Conservation (phyloP, 2,329 filamentous ascomycete genomes). For the Fusarium xyrophilum region DNA sequence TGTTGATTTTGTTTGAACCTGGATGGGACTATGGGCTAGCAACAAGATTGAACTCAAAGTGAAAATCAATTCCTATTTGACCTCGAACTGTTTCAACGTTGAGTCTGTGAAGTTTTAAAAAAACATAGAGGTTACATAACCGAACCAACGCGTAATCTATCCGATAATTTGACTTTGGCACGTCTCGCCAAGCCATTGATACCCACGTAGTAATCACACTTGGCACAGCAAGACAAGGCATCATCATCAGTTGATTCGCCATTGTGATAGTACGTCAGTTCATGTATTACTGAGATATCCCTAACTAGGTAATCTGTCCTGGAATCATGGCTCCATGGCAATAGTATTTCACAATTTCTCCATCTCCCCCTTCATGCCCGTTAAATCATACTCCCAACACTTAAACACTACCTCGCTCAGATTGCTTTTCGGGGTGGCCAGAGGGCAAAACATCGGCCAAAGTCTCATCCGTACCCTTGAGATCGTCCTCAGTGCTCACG, state of each 20-base stretch:
- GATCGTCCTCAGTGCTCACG: constrained; percentile 80
- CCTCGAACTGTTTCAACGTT: fast-evolving
- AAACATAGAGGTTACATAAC: not conserved
- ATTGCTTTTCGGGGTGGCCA: constrained; percentile 27
- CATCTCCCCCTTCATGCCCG: not conserved
- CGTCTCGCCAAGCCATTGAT: not conserved
- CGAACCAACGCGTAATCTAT: not conserved
- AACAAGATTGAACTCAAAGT: not conserved
- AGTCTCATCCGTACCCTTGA: constrained; percentile 86
- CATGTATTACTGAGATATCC: constrained; percentile 2
- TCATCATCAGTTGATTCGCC: not conserved
- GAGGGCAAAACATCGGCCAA: constrained; percentile 67
- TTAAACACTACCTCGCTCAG: constrained; percentile 6
- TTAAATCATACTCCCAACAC: not conserved
- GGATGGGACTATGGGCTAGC: too few species aligned
- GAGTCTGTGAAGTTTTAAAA: fast-evolving
- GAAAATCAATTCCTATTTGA: not conserved
- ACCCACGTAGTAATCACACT: not conserved
- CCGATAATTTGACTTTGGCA: not conserved
- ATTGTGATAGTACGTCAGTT: not conserved
- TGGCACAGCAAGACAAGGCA: not conserved
- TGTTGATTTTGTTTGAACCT: constrained; percentile 47
- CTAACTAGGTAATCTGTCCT: not conserved
- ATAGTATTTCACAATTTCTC: constrained; percentile 3
- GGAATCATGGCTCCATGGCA: not conserved